Evolutionary conservation across 768 basidiomycete species (phyloP).

Genomic region (Lactifluus volemus): DNA sequence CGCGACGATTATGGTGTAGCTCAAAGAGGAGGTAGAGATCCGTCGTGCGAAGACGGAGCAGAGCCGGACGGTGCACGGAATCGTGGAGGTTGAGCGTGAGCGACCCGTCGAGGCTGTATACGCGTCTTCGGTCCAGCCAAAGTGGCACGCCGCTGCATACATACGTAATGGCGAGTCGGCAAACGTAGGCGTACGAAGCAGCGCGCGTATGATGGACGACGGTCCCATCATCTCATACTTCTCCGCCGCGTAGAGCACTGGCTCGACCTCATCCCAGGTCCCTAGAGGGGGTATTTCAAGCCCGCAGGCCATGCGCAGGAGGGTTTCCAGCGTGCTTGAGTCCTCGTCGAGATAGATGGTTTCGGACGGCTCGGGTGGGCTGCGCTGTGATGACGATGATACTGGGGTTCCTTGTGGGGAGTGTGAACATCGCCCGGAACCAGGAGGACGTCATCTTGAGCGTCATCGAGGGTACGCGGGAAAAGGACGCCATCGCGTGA

Average conservation of each 20-base stretch:
- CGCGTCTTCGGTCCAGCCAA: slow-evolving; percentile 50
- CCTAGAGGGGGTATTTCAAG: slow-evolving; percentile 40
- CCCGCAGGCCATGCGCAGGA: slow-evolving; percentile 56
- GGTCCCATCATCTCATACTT: slow-evolving; percentile 68
- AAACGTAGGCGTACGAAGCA: slow-evolving; percentile 45
- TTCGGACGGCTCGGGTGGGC: slow-evolving; percentile 20
- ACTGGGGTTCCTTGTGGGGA: slow-evolving; percentile 34
- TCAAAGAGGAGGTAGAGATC: slow-evolving; percentile 48
- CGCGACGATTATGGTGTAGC: slow-evolving; percentile 45
- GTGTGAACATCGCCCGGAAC: slow-evolving; percentile 51
- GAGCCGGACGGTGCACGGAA: slow-evolving; percentile 34
- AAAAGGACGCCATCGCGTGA: slow-evolving; percentile 45
- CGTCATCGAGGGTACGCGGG: slow-evolving; percentile 48
- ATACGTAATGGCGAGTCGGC: slow-evolving; percentile 43
- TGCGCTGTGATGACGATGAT: not conserved
- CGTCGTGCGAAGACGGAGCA: slow-evolving; percentile 39
- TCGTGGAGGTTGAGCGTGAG: slow-evolving; percentile 46
- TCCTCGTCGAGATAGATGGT: slow-evolving; percentile 52
- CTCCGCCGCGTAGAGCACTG: slow-evolving; percentile 52
- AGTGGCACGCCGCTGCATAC: slow-evolving; percentile 47
- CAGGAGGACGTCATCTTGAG: slow-evolving; percentile 58
- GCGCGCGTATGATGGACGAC: slow-evolving; percentile 47
- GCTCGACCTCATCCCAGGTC: slow-evolving; percentile 47
- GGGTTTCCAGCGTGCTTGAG: slow-evolving; percentile 40
- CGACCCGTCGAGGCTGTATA: slow-evolving; percentile 43